Conservation (phyloP, 2,329 filamentous ascomycete species). For the Claviceps paspali region DNA sequence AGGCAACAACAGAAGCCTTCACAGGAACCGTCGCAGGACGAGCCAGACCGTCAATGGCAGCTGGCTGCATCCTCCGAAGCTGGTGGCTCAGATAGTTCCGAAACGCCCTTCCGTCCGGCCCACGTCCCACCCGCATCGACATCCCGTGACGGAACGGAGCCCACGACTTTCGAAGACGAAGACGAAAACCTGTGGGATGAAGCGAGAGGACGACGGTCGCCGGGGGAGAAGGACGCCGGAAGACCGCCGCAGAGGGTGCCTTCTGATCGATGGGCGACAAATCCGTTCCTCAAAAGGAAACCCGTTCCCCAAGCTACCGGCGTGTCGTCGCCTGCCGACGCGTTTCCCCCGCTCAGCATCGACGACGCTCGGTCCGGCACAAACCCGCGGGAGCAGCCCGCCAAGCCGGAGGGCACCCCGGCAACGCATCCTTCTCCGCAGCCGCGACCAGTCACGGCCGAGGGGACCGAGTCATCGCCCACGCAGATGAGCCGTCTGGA, state of each 20-base stretch:
- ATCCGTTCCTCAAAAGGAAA: slow-evolving; percentile 38
- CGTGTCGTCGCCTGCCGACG: slow-evolving; percentile 16
- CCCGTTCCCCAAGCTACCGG: slow-evolving; percentile 7
- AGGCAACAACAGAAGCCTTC: neutral
- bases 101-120: slow-evolving; percentile 5
- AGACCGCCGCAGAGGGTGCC: too few relatives aligned
- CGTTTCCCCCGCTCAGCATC: slow-evolving; percentile 27
- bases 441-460: slow-evolving; percentile 8
- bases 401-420: slow-evolving; percentile 10
- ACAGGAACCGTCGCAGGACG: slow-evolving; percentile 12
- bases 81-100: neutral
- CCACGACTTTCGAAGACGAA: slow-evolving; percentile 9
- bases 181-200: slow-evolving; percentile 20
- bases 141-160: slow-evolving; percentile 14
- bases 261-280: slow-evolving; percentile 29
- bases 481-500: slow-evolving; percentile 10
- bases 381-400: slow-evolving; percentile 19
- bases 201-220: slow-evolving; percentile 9
- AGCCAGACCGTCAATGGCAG: slow-evolving; percentile 11
- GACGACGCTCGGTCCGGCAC: slow-evolving; percentile 23
- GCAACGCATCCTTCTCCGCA: slow-evolving; percentile 4
- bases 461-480: slow-evolving; percentile 16
- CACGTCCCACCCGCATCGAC: slow-evolving; percentile 17
- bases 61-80: slow-evolving; percentile 4
- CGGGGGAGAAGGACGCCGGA: neutral